Evolutionary conservation across 441 rosid species (phyloP).

Genomic region (Geranium incanum): DNA sequence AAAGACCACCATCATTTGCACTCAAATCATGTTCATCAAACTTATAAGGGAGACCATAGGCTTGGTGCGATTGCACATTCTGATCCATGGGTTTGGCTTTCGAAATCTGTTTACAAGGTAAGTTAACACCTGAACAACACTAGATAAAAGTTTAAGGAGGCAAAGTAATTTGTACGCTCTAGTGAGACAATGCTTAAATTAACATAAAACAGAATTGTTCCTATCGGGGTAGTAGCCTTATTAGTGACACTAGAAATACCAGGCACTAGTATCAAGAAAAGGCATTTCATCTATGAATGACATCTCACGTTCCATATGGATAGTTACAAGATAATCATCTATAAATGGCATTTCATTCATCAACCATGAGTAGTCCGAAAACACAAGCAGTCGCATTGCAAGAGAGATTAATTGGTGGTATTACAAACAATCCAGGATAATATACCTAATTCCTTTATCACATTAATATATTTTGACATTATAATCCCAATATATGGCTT

Average conservation of each 20-base stretch:
- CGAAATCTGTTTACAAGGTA: slow-evolving; percentile 29
- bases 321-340: neutral
- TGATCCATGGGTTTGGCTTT: slow-evolving; percentile 26
- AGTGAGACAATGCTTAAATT: neutral
- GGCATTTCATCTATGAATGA: too few relatives aligned
- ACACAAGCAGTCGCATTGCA: slow-evolving; percentile 1
- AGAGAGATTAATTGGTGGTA: neutral
- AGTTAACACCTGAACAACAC: slow-evolving; percentile 15
- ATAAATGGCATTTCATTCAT: neutral
- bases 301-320: neutral
- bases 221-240: neutral
- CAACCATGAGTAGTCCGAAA: neutral
- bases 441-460: neutral
- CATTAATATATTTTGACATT: neutral
- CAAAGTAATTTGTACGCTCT: neutral
- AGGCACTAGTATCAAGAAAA: neutral
- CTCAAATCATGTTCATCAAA: slow-evolving; percentile 33
- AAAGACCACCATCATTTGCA: slow-evolving; percentile 24
- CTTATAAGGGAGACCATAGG: slow-evolving; percentile 27
- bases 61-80: slow-evolving; percentile 35
- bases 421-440: neutral
- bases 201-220: neutral
- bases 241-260: neutral
- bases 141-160: slow-evolving; percentile 1
- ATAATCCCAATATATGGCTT: neutral